These are phyloP conservation scores for Blastocystis sp. DNA, from an alignment of 352 stramenopile genomes.

Conservation along the genomic window DNA sequence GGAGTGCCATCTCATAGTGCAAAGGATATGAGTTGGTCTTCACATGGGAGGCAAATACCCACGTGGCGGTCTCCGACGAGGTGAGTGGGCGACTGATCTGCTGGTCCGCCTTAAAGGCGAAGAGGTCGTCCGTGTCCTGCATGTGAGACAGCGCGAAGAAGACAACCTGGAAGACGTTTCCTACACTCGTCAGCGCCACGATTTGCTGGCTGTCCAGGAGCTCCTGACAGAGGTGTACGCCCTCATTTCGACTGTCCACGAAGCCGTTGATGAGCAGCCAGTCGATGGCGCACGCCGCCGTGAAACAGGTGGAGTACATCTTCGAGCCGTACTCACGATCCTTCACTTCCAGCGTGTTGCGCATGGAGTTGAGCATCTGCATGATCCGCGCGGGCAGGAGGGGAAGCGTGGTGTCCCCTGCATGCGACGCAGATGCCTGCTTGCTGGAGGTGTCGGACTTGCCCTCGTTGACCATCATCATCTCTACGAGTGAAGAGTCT, in stretches of 20 bases:
- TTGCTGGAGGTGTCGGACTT: conserved; percentile 60
- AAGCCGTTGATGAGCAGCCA: conserved; percentile 62
- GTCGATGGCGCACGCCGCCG: conserved; percentile 40
- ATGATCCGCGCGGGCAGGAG: conserved; percentile 21
- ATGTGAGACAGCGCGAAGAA: background rate
- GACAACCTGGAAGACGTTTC: background rate
- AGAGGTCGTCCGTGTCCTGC: conserved; percentile 65
- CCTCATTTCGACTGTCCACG: conserved; percentile 51
- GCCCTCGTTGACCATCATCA: background rate
- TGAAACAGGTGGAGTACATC: conserved; percentile 65
- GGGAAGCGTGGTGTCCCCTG: background rate
- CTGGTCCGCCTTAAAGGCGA: conserved; percentile 45
- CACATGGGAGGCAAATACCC: conserved; percentile 47
- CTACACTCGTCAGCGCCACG: conserved; percentile 18
- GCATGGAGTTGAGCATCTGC: conserved; percentile 41
- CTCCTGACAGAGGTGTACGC: conserved; percentile 39
- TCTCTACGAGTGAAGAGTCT: background rate
- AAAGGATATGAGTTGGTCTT: conserved; percentile 68
- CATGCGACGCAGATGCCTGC: conserved; percentile 49
- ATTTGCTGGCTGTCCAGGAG: conserved; percentile 15
- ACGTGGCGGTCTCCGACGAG: conserved; percentile 14
- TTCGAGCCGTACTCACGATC: conserved; percentile 20
- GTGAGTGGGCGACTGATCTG: background rate
- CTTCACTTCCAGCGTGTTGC: conserved; percentile 39
- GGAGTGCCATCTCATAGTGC: background rate